Evolutionary conservation across 2,329 filamentous ascomycete genomes (phyloP), one percentile per base, ranked within the genome.

Genomic region (Dothideomycetidae sp.): DNA sequence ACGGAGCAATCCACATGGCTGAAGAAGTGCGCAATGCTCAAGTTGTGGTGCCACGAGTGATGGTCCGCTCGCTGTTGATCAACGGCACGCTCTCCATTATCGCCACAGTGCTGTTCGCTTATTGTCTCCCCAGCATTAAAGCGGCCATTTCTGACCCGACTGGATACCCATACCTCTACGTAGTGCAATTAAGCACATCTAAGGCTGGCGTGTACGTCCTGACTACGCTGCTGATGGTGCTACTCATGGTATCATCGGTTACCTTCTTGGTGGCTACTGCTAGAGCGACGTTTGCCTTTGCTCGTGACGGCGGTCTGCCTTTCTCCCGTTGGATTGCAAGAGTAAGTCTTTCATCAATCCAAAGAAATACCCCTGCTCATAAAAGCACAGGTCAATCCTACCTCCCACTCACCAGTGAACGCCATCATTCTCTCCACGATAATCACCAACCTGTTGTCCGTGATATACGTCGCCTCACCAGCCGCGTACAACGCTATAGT

Each of bases 211-310:
- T 51, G 43, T 49, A 48, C 3, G 42, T 42, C 33, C 56, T 62
- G 31, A 56, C 62, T 40, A 51, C 60, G 13, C 46, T 55, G 1
- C 48, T 62, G 2, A 55, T 36, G 19, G 26, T 59, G 18, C 59
- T 64, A 45, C 57, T 56, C 35, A 58, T 57, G 23, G 34, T 26
- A 7, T 29, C 26, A 11, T 58, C 56, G 1, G 52, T 60, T 10
- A 57, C 53, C 9, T 46, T 54, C 12, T 43, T 59, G 9, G 59
- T 61, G 21, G 55, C 61, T 2, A 58, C 58, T 2, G 61, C 59
- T 5, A 56, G 59, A 5, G 59, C 62, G 50, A 50, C 57, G 4
- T 65, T 52, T 37, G 58, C 60, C 0, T 64, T 64, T 43, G 59
- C 61, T 10, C 55, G 61, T 15, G 62, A 65, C 38, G 46, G 52